Evolutionary conservation across 1,139 yeast genomes (phyloP), one percentile per base, ranked within the genome.

Genomic region (Candida buenavistaensis): DNA sequence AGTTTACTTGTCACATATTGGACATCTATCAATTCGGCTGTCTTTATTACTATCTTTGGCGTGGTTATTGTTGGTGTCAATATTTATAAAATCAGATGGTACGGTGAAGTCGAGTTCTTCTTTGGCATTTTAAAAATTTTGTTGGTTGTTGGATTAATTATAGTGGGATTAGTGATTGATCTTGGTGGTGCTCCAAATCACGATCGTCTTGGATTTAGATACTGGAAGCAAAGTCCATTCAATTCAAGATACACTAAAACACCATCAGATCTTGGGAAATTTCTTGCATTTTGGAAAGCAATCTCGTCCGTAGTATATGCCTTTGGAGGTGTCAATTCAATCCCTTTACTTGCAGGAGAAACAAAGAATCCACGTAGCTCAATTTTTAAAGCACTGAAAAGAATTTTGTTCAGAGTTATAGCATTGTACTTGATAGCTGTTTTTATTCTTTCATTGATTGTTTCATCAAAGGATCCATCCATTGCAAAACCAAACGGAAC

Each of bases 101-200:
- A 76, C 47, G 87, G 87, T 23, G 87, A 81, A 48, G 63, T 80
- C 6, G 87, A 81, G 52, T 81, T 78, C 51, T 77, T 79, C 75
- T 66, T 82, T 43, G 86, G 88, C 0, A 59, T 79, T 21, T 60
- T 82, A 39, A 82, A 68, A 40, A 54, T 68, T 41, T 49, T 66
- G 32, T 57, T 67, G 4, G 57, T 66, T 32, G 46, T 58, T 3
- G 71, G 71, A 2, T 58, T 68, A 41, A 63, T 68, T 35, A 63
- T 68, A 26, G 51, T 64, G 37, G 72, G 73, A n/a, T 57, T 59
- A 50, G 75, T 59, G 46, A 58, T 59, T 42, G 73, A 55, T 46
- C 68, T 68, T 44, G 78, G 78, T 16, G 78, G 78, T 23, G 76
- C 72, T 29, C 84, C 84, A 33, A 64, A 67, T 32, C 80, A 77